Conservation (phyloP, 2,329 filamentous ascomycete genomes). For the Camptophora hylomeconis region DNA sequence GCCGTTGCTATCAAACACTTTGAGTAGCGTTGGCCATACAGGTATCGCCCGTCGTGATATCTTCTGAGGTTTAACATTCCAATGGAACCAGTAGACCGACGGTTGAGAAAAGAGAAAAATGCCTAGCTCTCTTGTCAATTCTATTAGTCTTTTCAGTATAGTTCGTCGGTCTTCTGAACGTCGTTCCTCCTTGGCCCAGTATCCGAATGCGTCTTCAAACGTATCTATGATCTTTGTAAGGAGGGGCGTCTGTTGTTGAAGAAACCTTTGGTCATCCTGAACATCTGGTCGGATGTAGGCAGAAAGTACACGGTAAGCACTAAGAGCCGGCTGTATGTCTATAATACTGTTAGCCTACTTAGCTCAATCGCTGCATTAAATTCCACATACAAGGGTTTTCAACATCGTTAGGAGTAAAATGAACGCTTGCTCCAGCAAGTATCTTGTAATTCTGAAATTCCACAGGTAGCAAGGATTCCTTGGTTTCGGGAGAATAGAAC, state of each 20-base stretch:
- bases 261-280: neutral
- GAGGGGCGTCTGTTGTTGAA: neutral
- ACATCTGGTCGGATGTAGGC: conserved; percentile 1
- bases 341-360: neutral
- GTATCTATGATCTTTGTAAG: neutral
- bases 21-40: neutral
- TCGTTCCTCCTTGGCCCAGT: neutral
- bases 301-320: neutral
- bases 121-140: conserved; percentile 1
- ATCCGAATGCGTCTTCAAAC: neutral
- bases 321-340: neutral
- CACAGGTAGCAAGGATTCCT: neutral
- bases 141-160: neutral
- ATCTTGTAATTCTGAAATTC: no score
- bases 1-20: conserved; percentile 1
- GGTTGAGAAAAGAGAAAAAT: conserved; percentile 2
- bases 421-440: conserved; percentile 1
- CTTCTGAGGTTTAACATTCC: neutral
- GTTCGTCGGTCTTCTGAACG: neutral
- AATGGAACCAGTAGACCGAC: conserved; percentile 1
- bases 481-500: neutral
- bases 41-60: neutral
- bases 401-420: neutral
- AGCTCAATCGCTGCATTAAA: no score
- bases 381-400: neutral